Evolutionary conservation across 2,329 filamentous ascomycete genomes (phyloP), one percentile per base, ranked within the genome.

Genomic region (Cytospora piceae): DNA sequence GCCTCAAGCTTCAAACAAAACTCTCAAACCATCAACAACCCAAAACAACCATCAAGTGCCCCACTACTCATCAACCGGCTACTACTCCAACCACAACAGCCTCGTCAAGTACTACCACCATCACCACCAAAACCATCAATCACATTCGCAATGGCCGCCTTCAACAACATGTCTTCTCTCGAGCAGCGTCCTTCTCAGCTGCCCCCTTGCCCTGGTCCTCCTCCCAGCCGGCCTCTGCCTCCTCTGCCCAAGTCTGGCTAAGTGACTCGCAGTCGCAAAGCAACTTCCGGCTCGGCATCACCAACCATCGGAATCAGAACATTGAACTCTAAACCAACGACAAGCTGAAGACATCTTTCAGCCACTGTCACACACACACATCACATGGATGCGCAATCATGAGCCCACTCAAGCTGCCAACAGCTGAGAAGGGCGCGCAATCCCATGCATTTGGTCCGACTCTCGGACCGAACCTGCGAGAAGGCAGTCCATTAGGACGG

Each of bases 151-250:
- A 68, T 68, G 66, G 66, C 63, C 66, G 63, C 63, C 63, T 55
- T 56, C 66, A 68, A 52, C 66, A 68, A 61, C 53, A 68, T 63
- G 66, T 57, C 66, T 32, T 68, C 66, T 17, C 66, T 68, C 55
- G 66, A 68, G 66, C 85, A 87, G 77, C 84, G 86, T 75, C 86
- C 87, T 69, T 87, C 86, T 71, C 85, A 88, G 74, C 85, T 89
- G 70, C 87, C 87, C 79, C 87, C 87, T 71, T 89, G 86, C 84
- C 86, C 87, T 63, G 87, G 87, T 72, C 87, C 87, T 67, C 87
- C 87, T 73, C 87, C 87, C 69, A 86, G 83, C 77, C 81, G 87
- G 63, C 87, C 87, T 77, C 84, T 89, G 62, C 87, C 87, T 76
- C 84, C 86, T 77, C 83, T 89, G 69, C 87, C 87, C 75, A 88